Conservation (phyloP, 2,329 filamentous ascomycete genomes). For the Hypoxylon sp. region DNA sequence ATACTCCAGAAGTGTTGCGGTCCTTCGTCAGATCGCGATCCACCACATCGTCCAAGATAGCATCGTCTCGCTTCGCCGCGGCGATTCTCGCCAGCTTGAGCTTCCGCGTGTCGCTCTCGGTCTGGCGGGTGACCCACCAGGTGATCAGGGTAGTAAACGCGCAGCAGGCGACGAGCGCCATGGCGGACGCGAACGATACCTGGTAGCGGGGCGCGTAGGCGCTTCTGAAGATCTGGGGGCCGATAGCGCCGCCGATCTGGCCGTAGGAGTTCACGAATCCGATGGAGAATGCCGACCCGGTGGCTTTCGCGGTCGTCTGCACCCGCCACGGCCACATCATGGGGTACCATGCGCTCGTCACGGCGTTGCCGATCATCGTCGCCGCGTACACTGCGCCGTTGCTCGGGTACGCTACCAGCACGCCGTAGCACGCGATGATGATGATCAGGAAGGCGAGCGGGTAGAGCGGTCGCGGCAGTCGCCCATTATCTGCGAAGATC, state of each 20-base stretch:
- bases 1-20: slow-evolving; percentile 6
- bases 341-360: slow-evolving; percentile 59
- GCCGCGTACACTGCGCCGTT: slow-evolving; percentile 61
- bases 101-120: slow-evolving; percentile 58
- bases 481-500: slow-evolving; percentile 56
- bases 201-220: slow-evolving; percentile 60
- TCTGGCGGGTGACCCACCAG: slow-evolving; percentile 59
- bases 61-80: slow-evolving; percentile 56
- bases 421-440: slow-evolving; percentile 59
- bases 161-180: slow-evolving; percentile 59
- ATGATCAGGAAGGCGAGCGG: slow-evolving; percentile 57
- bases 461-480: slow-evolving; percentile 57
- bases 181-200: slow-evolving; percentile 57
- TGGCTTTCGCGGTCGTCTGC: slow-evolving; percentile 59
- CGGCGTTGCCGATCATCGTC: slow-evolving; percentile 58
- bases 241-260: slow-evolving; percentile 62
- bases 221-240: slow-evolving; percentile 59
- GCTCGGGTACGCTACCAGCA: slow-evolving; percentile 59
- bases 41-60: slow-evolving; percentile 59
- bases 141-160: slow-evolving; percentile 55
- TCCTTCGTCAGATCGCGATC: slow-evolving; percentile 51
- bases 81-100: slow-evolving; percentile 57
- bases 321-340: slow-evolving; percentile 66
- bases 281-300: slow-evolving; percentile 63
- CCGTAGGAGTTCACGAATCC: slow-evolving; percentile 64